Base-by-base conservation (phyloP, 352 stramenopile species). In the Pythium chondricola region DNA sequence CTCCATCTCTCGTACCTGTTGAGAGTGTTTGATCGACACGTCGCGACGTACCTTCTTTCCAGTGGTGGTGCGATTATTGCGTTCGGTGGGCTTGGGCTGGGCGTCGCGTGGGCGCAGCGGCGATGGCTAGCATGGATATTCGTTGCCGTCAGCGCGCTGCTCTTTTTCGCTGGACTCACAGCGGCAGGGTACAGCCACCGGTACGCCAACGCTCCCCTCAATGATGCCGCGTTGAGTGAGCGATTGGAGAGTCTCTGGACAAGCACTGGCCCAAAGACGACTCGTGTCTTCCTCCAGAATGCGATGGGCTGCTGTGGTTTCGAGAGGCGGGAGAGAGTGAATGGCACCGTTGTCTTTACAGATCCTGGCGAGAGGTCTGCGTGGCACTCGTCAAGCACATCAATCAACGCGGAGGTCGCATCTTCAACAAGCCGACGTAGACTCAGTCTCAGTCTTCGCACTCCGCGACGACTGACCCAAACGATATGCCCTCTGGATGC, bases 1-100 rank as follows among this genome's bases (percentile, higher is more conserved):
- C 58, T 88, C 13, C 74, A 85, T 39, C 40, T 87, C 1, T 82
- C 79, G 37, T 71, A 73, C 22, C 24, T 87, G 22, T 40, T 88
- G 10, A 63, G 59, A 1, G 63, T 77, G 4, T 76, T 86, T 38
- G 72, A 86, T 36, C 70, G 64, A 13, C 60, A 68, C 30, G 43
- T 85, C 27, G 72, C 70, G 5, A 48, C 74, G 0, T 86, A 85
- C 24, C 45, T 87, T 20, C 48, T 83, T 2, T 31, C 47, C 2
- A 44, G 70, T 4, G 79, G 79, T n/a, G 52, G 50, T 6, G 32
- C 30, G 0, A 47, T 90, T n/a, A 48, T 63, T 8, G 20, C 65
- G 0, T 80, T 82, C 27, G 68, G 67, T 0, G 7, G 48, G 5
- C 29, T 70, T 6, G 70, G 75, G 0, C 39, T 74, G 27, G 17